phyloP scores from a whole-genome alignment of 495 filamentous ascomycete species.

The Choiromyces venosus region DNA sequence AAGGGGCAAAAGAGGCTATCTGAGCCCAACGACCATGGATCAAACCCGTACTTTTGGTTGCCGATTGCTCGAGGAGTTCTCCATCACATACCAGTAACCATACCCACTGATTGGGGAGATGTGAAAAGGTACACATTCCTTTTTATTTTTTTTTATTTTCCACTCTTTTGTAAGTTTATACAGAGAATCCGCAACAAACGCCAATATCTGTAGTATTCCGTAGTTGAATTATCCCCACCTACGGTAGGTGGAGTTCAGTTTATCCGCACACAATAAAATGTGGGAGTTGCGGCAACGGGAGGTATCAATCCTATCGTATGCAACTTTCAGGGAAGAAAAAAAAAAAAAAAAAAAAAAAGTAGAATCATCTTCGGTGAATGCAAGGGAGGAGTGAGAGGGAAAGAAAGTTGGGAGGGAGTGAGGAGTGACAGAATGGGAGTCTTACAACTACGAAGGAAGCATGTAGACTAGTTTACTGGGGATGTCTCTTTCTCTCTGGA shows the following conservation, averaged over 20 bases:
- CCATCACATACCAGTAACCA: neutral
- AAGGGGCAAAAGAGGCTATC: constrained; percentile 29
- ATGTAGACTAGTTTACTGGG: constrained; percentile 20
- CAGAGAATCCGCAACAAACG: constrained; percentile 26
- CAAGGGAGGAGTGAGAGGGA: neutral
- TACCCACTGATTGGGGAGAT: neutral
- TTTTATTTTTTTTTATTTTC: constrained; percentile 23
- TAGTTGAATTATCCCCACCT: constrained; percentile 30
- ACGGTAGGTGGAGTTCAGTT: constrained; percentile 6
- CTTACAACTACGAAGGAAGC: constrained; percentile 13
- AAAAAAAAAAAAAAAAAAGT: neutral
- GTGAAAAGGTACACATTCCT: constrained; percentile 15
- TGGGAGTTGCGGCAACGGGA: constrained; percentile 18
- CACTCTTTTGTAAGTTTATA: constrained; percentile 19
- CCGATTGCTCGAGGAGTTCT: neutral
- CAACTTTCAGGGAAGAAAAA: constrained; percentile 22
- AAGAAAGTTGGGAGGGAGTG: neutral
- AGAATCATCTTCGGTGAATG: constrained; percentile 1
- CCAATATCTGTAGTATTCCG: constrained; percentile 35
- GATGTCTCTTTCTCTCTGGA: constrained; percentile 18
- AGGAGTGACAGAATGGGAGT: neutral
- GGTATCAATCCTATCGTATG: constrained; percentile 25
- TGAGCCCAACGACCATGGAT: constrained; percentile 22
- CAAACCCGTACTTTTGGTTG: constrained; percentile 34
- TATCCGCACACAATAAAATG: constrained; percentile 24